These are phyloP conservation scores for Fusarium sp. DNA, from an alignment of 2,329 filamentous ascomycete genomes.

Conservation along the genomic window DNA sequence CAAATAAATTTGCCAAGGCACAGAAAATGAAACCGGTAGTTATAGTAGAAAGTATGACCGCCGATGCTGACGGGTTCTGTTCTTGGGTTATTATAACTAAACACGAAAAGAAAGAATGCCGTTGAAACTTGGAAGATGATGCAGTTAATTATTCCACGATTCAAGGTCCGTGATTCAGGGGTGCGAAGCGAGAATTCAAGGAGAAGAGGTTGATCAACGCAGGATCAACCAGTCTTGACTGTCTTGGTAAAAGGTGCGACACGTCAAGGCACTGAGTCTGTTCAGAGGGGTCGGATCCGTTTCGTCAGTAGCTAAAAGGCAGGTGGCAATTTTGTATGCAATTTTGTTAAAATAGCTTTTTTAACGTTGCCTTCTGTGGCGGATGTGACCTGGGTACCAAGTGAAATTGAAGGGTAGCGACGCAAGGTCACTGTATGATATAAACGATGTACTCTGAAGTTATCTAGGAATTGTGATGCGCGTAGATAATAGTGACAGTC, in stretches of 20 bases:
- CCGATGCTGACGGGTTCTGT: not conserved
- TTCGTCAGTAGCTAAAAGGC: constrained; percentile 11
- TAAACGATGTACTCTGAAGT: constrained; percentile 14
- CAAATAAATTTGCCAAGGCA: constrained; percentile 2
- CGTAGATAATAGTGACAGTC: not conserved
- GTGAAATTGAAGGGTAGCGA: constrained; percentile 28
- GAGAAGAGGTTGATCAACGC: constrained; percentile 35
- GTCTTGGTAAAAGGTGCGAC: constrained; percentile 43
- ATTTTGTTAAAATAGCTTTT: not conserved
- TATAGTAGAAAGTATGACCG: not conserved
- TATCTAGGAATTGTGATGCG: not conserved
- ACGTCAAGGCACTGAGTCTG: constrained; percentile 41
- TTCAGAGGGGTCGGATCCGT: constrained; percentile 37
- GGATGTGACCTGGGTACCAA: constrained; percentile 24
- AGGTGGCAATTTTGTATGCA: not conserved
- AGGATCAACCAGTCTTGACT: constrained; percentile 40
- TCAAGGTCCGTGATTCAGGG: constrained; percentile 29
- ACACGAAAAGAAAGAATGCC: not conserved
- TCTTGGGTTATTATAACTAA: not conserved
- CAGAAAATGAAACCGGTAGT: not conserved
- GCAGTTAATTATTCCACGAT: constrained; percentile 20
- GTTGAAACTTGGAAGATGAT: not conserved
- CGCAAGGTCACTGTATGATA: constrained; percentile 25
- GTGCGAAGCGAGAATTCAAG: constrained; percentile 27
- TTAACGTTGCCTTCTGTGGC: constrained; percentile 21